Evolutionary conservation across 2,329 filamentous ascomycete genomes (phyloP).

Genomic region (Xylariaceae sp.): DNA sequence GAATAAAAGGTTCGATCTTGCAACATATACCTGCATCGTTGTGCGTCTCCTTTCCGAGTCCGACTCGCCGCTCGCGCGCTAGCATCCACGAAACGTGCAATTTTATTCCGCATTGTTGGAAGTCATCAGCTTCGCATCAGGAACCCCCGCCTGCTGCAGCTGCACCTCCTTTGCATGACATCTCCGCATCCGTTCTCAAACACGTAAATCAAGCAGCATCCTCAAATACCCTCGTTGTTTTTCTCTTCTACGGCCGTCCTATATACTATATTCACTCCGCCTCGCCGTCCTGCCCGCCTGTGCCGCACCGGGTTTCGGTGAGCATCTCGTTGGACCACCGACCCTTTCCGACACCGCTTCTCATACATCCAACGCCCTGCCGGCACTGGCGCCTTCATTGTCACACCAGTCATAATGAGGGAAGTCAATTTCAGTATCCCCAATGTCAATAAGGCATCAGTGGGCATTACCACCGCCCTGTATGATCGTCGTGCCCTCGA

Average conservation of each 20-base stretch:
- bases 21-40: constrained; percentile 5
- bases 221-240: constrained; percentile 15
- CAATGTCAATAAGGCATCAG: constrained; percentile 98
- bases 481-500: constrained; percentile 97
- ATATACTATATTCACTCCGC: constrained; percentile 24
- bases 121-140: constrained; percentile 18
- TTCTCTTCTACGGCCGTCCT: constrained; percentile 19
- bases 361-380: constrained; percentile 23
- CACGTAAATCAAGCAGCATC: constrained; percentile 19
- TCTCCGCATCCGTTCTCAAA: constrained; percentile 25
- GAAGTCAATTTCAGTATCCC: constrained; percentile 99
- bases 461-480: constrained; percentile 95
- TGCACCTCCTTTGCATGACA: constrained; percentile 19
- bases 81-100: constrained; percentile 11
- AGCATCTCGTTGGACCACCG: constrained; percentile 4
- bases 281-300: constrained; percentile 4
- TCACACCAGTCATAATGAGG: constrained; percentile 68
- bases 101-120: constrained; percentile 28
- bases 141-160: constrained; percentile 8
- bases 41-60: background rate
- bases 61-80: constrained; percentile 1
- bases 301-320: constrained; percentile 8
- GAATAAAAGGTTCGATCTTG: background rate
- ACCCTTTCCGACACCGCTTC: constrained; percentile 16
- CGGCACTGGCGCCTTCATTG: constrained; percentile 9